Base-by-base conservation (phyloP, 129 eudicot species). In the Calendula officinalis region DNA sequence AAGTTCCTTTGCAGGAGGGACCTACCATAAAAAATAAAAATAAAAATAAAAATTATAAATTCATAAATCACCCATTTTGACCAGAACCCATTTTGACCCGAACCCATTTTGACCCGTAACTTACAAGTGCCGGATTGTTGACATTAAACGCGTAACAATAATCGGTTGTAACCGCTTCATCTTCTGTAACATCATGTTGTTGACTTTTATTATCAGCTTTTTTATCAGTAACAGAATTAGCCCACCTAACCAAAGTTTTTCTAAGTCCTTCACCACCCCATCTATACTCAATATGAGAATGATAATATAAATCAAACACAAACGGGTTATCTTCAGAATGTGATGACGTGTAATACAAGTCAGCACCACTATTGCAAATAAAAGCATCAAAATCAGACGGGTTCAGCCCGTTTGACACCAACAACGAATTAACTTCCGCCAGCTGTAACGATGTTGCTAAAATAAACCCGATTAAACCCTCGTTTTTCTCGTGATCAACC, bases 211-310 rank as follows among this genome's bases (percentile, higher is more conserved):
- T 82, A 56, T 82, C 83, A 36, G 78, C 83, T 39, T 68, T 82
- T 72, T 84, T 88, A 56, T 83, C 95, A 27, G 49, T 68, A 32
- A 79, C 15, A 47, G 94, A 75, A 66, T 85, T 61, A 13, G 95
- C 92, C 99, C 97, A 94, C 5, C 99, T 79, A 6, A 82, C 86
- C 80, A 94, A 66, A 71, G 99, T 89, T 83, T 86, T 89, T 80
- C 95, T 86, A 56, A 94, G 79, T 68, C 99, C 97, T 86, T 94
- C 99, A 47, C 99, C 97, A 10, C 99, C 99, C 99, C 99, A 94
- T 17, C 97, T 84, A 58, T 94, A 89, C 68, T 94, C 99, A 41
- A 94, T 94, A 54, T 94, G 99, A 6, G 97, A 88, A 73, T 86
- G 97, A 54, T 94, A 94, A 71, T 88, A 90, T 44, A 86, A 72